Percentiles rank a stretch among this genome's conserved stretches.
phyloP scores from a whole-genome alignment of 2,329 filamentous ascomycete genomes.

The Fusarium lateritium region DNA sequence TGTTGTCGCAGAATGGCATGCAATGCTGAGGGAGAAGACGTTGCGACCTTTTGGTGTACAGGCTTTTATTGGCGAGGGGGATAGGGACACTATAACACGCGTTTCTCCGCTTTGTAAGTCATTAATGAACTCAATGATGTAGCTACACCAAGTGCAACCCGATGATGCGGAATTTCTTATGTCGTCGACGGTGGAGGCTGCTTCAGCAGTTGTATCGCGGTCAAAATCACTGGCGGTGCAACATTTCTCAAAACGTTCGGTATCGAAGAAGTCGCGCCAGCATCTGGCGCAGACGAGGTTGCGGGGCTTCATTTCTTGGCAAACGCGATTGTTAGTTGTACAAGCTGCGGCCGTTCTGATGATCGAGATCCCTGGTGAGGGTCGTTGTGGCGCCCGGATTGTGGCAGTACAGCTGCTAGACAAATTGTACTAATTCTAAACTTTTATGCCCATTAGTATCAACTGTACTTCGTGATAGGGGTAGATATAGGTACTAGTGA shows the following conservation, averaged over 20 bases:
- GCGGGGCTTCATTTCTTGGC: not conserved
- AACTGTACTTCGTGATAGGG: no score
- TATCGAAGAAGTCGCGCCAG: not conserved
- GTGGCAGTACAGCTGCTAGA: no score
- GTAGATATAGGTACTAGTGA: no score
- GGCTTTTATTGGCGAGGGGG: not conserved
- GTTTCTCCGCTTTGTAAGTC: no score
- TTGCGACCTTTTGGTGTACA: not conserved
- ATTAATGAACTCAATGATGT: not conserved
- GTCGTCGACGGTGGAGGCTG: not conserved
- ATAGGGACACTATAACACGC: not conserved
- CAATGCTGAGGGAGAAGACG: not conserved
- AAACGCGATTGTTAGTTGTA: no score
- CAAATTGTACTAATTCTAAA: no score
- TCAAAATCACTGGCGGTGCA: not conserved
- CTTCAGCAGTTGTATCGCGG: no score
- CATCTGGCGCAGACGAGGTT: not conserved
- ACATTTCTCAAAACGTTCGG: not conserved
- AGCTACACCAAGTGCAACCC: not conserved
- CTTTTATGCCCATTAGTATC: no score
- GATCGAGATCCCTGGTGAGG: no score
- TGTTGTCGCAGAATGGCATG: not conserved
- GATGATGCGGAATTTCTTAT: not conserved
- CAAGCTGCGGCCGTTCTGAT: no score
- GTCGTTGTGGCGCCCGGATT: no score